These are phyloP conservation scores for Nectriaceae sp. DNA, from an alignment of 2,329 filamentous ascomycete species.

Conservation along the genomic window DNA sequence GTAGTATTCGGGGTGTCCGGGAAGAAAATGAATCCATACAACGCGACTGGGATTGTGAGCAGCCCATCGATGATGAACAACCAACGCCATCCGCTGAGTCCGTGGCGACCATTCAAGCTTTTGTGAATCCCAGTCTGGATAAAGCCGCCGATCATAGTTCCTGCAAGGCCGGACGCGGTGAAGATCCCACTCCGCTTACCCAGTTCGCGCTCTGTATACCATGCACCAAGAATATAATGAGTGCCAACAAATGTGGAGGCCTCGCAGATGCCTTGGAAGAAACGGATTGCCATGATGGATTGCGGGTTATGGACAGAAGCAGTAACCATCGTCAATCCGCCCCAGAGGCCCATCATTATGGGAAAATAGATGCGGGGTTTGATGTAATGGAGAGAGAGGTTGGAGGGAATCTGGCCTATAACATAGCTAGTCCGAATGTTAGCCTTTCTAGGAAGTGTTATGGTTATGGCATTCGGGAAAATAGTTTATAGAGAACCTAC, in stretches of 20 bases:
- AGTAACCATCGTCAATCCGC: conserved; percentile 59
- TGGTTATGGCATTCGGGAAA: no score
- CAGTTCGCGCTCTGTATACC: conserved; percentile 63
- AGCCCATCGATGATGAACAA: conserved; percentile 71
- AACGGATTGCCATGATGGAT: conserved; percentile 41
- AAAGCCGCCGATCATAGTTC: conserved; percentile 54
- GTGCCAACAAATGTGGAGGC: conserved; percentile 43
- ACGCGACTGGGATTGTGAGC: conserved; percentile 39
- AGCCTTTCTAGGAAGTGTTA: neutral
- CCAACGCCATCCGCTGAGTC: conserved; percentile 68
- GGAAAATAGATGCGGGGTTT: conserved; percentile 66
- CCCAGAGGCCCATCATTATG: conserved; percentile 65
- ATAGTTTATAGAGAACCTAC: conserved; percentile 23
- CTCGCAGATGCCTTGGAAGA: conserved; percentile 41
- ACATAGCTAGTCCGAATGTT: conserved; percentile 34
- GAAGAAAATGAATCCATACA: conserved; percentile 38
- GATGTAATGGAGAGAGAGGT: conserved; percentile 63
- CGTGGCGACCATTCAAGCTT: conserved; percentile 44
- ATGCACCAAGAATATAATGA: conserved; percentile 49
- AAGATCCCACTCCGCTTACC: conserved; percentile 66
- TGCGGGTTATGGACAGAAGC: conserved; percentile 40
- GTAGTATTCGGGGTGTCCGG: conserved; percentile 49
- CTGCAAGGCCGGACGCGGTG: conserved; percentile 59
- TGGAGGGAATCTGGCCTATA: conserved; percentile 62
- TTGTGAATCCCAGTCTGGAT: conserved; percentile 64